Percentiles rank a stretch among this genome's conserved stretches.
Conservation (phyloP, 768 basidiomycete genomes). For the Mycena metata region DNA sequence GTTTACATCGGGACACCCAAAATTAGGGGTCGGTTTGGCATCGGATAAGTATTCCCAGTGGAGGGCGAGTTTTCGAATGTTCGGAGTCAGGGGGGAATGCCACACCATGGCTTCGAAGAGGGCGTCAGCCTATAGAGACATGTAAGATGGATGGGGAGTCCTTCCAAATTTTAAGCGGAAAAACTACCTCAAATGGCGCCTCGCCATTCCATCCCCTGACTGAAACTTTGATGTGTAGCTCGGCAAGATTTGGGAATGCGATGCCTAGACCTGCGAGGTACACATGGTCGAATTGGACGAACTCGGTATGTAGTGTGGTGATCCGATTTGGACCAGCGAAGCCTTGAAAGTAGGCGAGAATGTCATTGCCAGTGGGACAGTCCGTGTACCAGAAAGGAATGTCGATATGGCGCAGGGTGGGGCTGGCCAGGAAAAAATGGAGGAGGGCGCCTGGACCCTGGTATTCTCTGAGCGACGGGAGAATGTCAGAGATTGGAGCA, state of each 20-base stretch:
- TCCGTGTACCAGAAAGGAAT: neutral
- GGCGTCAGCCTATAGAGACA: neutral
- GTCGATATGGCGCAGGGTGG: neutral
- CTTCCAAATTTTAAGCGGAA: neutral
- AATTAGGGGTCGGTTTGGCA: neutral
- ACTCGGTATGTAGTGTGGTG: neutral
- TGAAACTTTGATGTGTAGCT: neutral
- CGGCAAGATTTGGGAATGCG: constrained; percentile 1
- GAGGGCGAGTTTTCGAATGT: constrained; percentile 1
- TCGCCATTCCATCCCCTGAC: neutral
- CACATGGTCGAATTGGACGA: neutral
- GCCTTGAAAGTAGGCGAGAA: neutral
- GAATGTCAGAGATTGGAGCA: neutral
- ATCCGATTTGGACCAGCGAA: neutral
- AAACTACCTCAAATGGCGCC: neutral
- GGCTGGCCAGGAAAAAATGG: neutral
- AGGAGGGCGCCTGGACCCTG: neutral
- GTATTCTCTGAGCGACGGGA: constrained; percentile 13
- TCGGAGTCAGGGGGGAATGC: neutral
- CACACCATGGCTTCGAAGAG: neutral
- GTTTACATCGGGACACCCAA: neutral
- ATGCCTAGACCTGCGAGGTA: neutral
- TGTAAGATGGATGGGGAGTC: neutral
- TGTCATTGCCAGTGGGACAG: neutral
- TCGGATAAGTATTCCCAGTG: neutral